These are phyloP conservation scores for Aeschynomene evenia DNA, from an alignment of 306 rosid genomes.

Conservation along the genomic window DNA sequence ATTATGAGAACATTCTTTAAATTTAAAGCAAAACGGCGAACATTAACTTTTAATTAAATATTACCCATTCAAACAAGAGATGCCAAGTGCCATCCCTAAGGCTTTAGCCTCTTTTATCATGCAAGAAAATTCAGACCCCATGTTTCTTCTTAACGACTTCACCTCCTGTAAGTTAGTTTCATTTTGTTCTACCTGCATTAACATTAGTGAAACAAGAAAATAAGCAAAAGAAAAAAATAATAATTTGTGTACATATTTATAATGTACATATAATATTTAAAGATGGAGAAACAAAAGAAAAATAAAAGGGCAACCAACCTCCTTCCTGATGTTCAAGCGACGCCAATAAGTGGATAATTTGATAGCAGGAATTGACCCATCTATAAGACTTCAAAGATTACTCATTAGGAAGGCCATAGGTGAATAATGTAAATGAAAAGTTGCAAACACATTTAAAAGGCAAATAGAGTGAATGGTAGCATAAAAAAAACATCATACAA, in stretches of 20 bases:
- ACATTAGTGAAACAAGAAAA: slow-evolving; percentile 17
- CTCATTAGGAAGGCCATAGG: not conserved
- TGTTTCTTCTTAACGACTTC: slow-evolving; percentile 58
- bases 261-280: not conserved
- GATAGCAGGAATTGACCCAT: slow-evolving; percentile 87
- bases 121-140: slow-evolving; percentile 79
- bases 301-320: slow-evolving; percentile 45
- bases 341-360: slow-evolving; percentile 71
- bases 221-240: not conserved
- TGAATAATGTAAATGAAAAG: slow-evolving; percentile 10
- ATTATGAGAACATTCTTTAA: slow-evolving; percentile 18
- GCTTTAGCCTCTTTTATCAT: slow-evolving; percentile 75
- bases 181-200: slow-evolving; percentile 46
- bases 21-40: slow-evolving; percentile 21
- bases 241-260: not conserved
- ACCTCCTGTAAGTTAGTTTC: slow-evolving; percentile 44
- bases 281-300: not conserved
- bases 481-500: not conserved
- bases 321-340: slow-evolving; percentile 60
- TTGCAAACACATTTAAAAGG: slow-evolving; percentile 19
- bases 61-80: slow-evolving; percentile 82
- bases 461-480: not conserved
- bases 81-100: slow-evolving; percentile 72
- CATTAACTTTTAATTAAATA: not conserved
- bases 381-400: slow-evolving; percentile 41